Evolutionary conservation across 1,284 basidiomycete genomes (phyloP).

Genomic region (Sanghuangporus baumii): DNA sequence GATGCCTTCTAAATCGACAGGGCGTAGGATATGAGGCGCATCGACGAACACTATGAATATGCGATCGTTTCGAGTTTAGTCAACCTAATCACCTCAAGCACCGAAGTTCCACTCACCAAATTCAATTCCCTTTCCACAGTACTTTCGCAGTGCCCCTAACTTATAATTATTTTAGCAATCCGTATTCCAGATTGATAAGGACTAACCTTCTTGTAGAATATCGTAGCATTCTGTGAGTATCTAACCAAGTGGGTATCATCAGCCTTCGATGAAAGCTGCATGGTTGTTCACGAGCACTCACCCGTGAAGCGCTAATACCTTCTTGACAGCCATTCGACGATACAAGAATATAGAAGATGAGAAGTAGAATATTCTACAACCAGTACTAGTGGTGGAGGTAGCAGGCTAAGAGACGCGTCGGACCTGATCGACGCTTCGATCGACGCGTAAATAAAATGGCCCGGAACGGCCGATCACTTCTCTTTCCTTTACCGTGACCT

Average conservation of each 20-base stretch:
- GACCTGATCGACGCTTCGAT: neutral
- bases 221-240: conserved; percentile 75
- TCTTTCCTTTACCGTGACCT: no score
- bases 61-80: neutral
- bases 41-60: conserved; percentile 68
- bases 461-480: no score
- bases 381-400: neutral
- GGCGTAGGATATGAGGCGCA: conserved; percentile 68
- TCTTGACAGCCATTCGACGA: conserved; percentile 19
- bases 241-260: conserved; percentile 37
- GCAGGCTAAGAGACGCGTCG: neutral
- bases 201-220: conserved; percentile 76
- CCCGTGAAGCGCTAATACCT: conserved; percentile 59
- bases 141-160: conserved; percentile 73
- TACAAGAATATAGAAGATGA: neutral
- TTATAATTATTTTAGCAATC: conserved; percentile 26
- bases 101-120: conserved; percentile 41
- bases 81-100: neutral
- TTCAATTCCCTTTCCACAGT: conserved; percentile 63
- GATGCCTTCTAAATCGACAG: conserved; percentile 58
- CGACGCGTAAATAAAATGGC: neutral
- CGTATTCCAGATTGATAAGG: neutral
- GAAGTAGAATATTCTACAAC: neutral
- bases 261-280: conserved; percentile 3
- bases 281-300: conserved; percentile 20